Evolutionary conservation across 2,329 filamentous ascomycete genomes (phyloP), one percentile per base, ranked within the genome.

Genomic region (Colletotrichum tropicale): DNA sequence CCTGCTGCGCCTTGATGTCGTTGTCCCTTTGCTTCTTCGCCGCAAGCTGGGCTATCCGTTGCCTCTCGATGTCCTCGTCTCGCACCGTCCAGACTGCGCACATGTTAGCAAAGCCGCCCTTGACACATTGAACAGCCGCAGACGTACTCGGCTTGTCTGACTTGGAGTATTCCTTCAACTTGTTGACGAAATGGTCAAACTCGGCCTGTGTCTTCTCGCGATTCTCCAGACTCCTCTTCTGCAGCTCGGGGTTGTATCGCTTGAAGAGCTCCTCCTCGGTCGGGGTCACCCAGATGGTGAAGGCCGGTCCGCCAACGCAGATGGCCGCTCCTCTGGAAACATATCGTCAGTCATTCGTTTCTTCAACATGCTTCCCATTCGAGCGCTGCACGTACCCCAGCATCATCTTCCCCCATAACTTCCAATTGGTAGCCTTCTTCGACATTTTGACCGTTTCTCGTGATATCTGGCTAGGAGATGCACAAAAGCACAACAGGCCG

Each of bases 191-290:
- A 71, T 96, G 91, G 82, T 98, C 94, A 80, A 98, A 98, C 75
- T 98, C 96, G 84, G 96, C 90, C 82, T 97, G 92, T 76, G 91
- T 91, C 83, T 94, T 92, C 74, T 93, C 89, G 21, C 95, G 91
- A 74, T 93, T 91, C 84, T 96, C 96, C n/a, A 98, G 87, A 77
- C 94, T 96, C 81, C 94, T 92, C 84, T 95, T 94, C 83, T 97
- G 94, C n/a, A 99, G 90, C 38, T 98, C 97, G 1, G 96, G 96
- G 84, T 96, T 98, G 87, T 98, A 98, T 85, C 90, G 92, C 87
- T 95, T 89, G 88, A 98, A 96, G 56, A 99, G 90, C 86, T 98
- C 96, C 85, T 98, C 97, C 80, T 98, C 96, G 15, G 94, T 94
- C 3, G 97, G 97, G 61, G 91, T 91, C 62, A 98, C 87, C 84